Evolutionary conservation across 495 filamentous ascomycete genomes (phyloP).

Genomic region (Wilcoxina mikolae): DNA sequence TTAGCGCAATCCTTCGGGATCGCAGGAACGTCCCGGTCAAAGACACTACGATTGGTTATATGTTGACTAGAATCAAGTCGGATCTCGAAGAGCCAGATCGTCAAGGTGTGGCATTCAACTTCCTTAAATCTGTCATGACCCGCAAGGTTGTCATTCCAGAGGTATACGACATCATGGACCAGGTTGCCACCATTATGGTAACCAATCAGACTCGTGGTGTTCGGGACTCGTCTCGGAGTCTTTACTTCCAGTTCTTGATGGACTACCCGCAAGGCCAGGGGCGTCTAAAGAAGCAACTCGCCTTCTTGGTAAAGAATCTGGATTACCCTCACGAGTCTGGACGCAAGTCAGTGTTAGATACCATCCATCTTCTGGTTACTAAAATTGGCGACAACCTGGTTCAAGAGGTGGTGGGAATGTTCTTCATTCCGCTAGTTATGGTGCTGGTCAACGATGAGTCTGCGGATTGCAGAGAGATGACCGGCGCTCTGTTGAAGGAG

Average conservation of each 20-base stretch:
- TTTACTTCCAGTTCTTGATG: conserved; percentile 84
- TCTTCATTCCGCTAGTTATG: conserved; percentile 76
- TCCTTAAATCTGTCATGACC: conserved; percentile 69
- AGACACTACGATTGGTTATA: conserved; percentile 65
- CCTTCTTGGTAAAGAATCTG: conserved; percentile 77
- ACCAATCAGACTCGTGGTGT: conserved; percentile 79
- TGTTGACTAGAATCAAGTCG: conserved; percentile 69
- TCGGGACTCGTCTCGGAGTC: conserved; percentile 70
- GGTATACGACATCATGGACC: conserved; percentile 81
- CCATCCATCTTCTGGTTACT: conserved; percentile 62
- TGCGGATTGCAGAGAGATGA: conserved; percentile 69
- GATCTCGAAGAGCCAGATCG: conserved; percentile 85
- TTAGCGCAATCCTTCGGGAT: conserved; percentile 73
- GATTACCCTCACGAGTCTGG: conserved; percentile 79
- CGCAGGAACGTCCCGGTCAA: conserved; percentile 56
- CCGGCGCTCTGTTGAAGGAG: conserved; percentile 60
- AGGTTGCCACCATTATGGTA: conserved; percentile 84
- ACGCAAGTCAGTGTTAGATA: conserved; percentile 79
- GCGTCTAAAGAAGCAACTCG: conserved; percentile 73
- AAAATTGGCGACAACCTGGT: conserved; percentile 67
- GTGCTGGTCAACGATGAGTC: conserved; percentile 79
- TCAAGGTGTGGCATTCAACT: conserved; percentile 84
- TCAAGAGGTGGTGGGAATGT: conserved; percentile 63
- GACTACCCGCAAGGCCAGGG: conserved; percentile 86
- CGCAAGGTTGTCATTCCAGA: conserved; percentile 71